Evolutionary conservation across 768 basidiomycete genomes (phyloP).

Genomic region (Naganishia vaughanmartiniae): DNA sequence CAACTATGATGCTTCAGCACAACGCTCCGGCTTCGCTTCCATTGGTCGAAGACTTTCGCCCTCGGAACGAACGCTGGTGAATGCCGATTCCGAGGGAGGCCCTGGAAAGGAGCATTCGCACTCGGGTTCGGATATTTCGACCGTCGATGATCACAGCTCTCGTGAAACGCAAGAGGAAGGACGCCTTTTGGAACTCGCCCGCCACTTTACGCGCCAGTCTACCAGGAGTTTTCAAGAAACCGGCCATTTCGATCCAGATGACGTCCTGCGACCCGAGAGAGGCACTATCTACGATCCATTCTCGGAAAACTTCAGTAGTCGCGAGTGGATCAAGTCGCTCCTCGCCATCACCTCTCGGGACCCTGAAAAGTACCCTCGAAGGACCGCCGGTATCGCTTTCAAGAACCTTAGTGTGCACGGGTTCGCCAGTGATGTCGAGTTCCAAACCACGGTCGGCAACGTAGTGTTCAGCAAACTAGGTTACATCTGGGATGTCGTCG

Average conservation of each 20-base stretch:
- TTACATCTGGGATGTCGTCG: constrained; percentile 32
- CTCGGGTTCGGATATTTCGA: background rate
- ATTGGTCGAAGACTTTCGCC: background rate
- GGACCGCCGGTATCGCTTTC: constrained; percentile 55
- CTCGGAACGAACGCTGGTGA: background rate
- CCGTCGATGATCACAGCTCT: background rate
- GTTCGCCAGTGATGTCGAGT: constrained; percentile 50
- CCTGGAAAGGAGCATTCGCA: background rate
- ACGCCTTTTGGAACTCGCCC: constrained; percentile 32
- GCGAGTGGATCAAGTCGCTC: constrained; percentile 51
- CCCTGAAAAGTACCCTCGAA: constrained; percentile 40
- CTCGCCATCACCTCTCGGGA: constrained; percentile 38
- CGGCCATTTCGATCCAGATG: constrained; percentile 2
- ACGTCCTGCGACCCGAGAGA: constrained; percentile 44
- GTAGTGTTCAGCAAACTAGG: constrained; percentile 37
- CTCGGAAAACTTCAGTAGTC: constrained; percentile 51
- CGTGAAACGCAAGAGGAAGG: constrained; percentile 13
- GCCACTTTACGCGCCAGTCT: constrained; percentile 32
- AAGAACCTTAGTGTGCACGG: constrained; percentile 52
- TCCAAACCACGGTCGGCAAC: constrained; percentile 56
- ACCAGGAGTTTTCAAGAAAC: background rate
- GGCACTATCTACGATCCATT: constrained; percentile 53
- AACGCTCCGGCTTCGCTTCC: constrained; percentile 4
- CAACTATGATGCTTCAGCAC: constrained; percentile 23
- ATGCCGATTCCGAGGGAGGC: background rate